Conservation (phyloP, 371 early-diverging fungal species). For the Mucor piriformis region DNA sequence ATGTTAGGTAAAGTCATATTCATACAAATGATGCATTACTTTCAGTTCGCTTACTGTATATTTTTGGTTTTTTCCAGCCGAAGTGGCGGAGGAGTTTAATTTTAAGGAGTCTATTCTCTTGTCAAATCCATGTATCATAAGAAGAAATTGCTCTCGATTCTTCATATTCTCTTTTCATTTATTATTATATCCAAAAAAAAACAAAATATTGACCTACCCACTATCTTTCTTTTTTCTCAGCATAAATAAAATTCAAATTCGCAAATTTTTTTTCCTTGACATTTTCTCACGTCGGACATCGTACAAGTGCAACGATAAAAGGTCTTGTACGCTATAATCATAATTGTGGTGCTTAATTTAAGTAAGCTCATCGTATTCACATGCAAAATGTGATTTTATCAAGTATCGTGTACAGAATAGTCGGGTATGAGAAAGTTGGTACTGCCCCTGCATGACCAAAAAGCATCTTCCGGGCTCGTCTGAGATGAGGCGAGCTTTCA, state of each 20-base stretch:
- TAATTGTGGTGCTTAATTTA: background rate
- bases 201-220: background rate
- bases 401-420: too few relatives aligned
- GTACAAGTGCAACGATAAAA: background rate
- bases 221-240: background rate
- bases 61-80: conserved; percentile 23
- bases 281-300: conserved; percentile 7
- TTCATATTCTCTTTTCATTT: background rate
- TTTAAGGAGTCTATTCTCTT: background rate
- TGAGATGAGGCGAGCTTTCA: too few relatives aligned
- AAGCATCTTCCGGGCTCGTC: too few relatives aligned
- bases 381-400: background rate
- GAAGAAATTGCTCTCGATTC: background rate
- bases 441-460: too few relatives aligned
- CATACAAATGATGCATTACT: background rate
- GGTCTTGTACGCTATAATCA: background rate
- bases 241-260: background rate
- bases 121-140: background rate
- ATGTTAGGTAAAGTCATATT: conserved; percentile 38
- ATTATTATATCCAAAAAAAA: background rate
- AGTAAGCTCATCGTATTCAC: background rate
- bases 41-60: background rate
- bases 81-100: conserved; percentile 45
- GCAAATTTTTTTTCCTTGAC: background rate
- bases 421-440: too few relatives aligned